Conservation (phyloP, 495 filamentous ascomycete species). For the Terfezia boudieri region DNA sequence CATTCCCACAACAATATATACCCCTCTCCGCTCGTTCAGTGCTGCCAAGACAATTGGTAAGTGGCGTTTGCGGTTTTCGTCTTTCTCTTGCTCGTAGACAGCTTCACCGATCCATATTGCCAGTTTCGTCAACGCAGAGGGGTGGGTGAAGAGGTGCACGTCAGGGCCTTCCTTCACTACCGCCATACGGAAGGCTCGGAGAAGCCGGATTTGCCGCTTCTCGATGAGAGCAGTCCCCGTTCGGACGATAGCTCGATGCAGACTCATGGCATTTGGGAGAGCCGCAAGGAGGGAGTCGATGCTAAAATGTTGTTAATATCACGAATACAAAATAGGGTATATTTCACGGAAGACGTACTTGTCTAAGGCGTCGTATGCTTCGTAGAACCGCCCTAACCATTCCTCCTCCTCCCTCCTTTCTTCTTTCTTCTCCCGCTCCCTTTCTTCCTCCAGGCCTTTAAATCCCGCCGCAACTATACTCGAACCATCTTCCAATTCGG, state of each 20-base stretch:
- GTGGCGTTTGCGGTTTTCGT: constrained; percentile 44
- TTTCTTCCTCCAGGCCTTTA: constrained; percentile 12
- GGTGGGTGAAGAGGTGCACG: constrained; percentile 68
- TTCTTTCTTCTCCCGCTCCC: not conserved
- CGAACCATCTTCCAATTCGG: not conserved
- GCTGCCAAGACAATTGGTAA: constrained; percentile 77
- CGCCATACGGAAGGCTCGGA: constrained; percentile 80
- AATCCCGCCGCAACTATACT: not conserved
- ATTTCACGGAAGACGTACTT: constrained; percentile 26
- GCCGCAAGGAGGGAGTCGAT: constrained; percentile 54
- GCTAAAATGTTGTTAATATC: constrained; percentile 21
- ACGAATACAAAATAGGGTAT: not conserved
- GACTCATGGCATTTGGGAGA: constrained; percentile 63
- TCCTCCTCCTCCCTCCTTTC: constrained; percentile 32
- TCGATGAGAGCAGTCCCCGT: constrained; percentile 77
- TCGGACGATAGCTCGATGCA: constrained; percentile 80
- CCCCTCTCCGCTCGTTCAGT: constrained; percentile 65
- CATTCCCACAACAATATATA: constrained; percentile 75
- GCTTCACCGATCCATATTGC: constrained; percentile 89
- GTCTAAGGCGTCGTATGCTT: constrained; percentile 74
- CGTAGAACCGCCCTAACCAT: constrained; percentile 65
- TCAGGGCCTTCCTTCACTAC: constrained; percentile 92
- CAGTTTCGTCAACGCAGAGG: constrained; percentile 75
- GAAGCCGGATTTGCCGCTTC: constrained; percentile 79
- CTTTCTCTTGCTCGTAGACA: constrained; percentile 66